A percentile compares a stretch with the other conserved stretches of the same genome.
These are phyloP conservation scores for Fibroporia radiculosa DNA, from an alignment of 768 basidiomycete species.

Conservation along the genomic window DNA sequence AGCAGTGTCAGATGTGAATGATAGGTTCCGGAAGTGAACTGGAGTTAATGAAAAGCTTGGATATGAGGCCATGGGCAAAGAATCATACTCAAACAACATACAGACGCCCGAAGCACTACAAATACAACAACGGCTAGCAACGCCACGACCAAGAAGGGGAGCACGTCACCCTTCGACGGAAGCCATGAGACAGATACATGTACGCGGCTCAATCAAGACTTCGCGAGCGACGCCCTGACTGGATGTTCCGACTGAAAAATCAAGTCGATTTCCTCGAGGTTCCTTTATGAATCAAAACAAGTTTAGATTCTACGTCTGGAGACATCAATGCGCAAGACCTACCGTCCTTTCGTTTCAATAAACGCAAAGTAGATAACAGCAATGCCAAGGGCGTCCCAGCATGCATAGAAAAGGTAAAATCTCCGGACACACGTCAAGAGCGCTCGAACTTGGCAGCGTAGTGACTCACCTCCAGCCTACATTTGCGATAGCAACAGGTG, in stretches of 20 bases:
- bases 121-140: too few relatives aligned
- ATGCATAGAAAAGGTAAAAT: slow-evolving; percentile 45
- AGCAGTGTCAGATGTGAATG: too few relatives aligned
- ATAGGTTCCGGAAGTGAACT: too few relatives aligned
- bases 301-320: not conserved
- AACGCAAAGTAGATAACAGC: slow-evolving; percentile 47
- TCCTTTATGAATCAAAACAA: not conserved
- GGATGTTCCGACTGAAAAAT: slow-evolving; percentile 14
- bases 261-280: slow-evolving; percentile 15
- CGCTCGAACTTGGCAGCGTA: slow-evolving; percentile 5
- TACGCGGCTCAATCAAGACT: not conserved
- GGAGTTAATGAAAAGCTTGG: too few relatives aligned
- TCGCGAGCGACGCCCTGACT: slow-evolving; percentile 7
- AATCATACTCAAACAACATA: too few relatives aligned
- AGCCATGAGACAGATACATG: too few relatives aligned
- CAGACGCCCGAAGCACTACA: too few relatives aligned
- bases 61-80: too few relatives aligned
- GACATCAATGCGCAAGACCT: not conserved
- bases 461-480: slow-evolving; percentile 35
- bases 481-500: slow-evolving; percentile 59
- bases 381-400: slow-evolving; percentile 54
- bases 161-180: too few relatives aligned
- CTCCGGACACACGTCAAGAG: not conserved
- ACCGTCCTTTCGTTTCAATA: slow-evolving; percentile 65
- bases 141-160: too few relatives aligned